These are phyloP conservation scores for Fusarium citri DNA, from an alignment of 2,329 filamentous ascomycete species.

Conservation along the genomic window DNA sequence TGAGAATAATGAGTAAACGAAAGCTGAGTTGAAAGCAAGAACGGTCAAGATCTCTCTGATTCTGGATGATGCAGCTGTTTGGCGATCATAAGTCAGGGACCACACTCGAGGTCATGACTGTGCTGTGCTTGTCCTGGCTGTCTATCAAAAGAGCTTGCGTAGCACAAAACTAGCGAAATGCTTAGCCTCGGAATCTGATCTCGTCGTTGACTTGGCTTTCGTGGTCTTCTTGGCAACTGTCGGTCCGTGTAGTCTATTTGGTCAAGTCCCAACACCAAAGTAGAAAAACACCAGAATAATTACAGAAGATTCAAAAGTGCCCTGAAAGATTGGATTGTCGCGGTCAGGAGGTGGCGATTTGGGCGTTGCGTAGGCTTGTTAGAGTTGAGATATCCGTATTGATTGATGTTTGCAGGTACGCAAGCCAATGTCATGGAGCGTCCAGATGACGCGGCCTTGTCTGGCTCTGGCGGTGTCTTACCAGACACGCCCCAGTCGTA, in stretches of 20 bases:
- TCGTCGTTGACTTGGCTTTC: slow-evolving; percentile 14
- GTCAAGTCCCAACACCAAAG: neutral
- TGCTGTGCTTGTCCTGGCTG: neutral
- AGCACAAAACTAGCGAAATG: slow-evolving; percentile 15
- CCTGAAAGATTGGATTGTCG: slow-evolving; percentile 11
- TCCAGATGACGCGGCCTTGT: slow-evolving; percentile 46
- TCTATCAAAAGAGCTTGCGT: slow-evolving; percentile 16
- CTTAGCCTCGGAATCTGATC: slow-evolving; percentile 21
- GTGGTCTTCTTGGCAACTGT: slow-evolving; percentile 16
- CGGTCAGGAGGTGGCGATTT: slow-evolving; percentile 34
- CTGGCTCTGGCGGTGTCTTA: slow-evolving; percentile 37
- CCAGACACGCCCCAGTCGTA: slow-evolving; percentile 41
- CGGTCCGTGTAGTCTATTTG: neutral
- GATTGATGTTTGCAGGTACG: slow-evolving; percentile 39
- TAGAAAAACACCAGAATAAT: neutral
- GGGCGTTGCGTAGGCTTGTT: slow-evolving; percentile 22
- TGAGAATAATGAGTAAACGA: neutral
- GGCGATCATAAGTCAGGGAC: neutral
- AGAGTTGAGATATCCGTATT: slow-evolving; percentile 14
- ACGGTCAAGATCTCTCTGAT: neutral
- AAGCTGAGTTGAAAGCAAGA: neutral
- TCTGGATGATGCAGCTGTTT: neutral
- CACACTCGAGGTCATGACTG: slow-evolving; percentile 16
- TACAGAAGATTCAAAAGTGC: neutral
- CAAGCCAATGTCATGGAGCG: slow-evolving; percentile 42